These are phyloP conservation scores for Penicillium macrosclerotiorum DNA, from an alignment of 495 filamentous ascomycete species.

Conservation along the genomic window DNA sequence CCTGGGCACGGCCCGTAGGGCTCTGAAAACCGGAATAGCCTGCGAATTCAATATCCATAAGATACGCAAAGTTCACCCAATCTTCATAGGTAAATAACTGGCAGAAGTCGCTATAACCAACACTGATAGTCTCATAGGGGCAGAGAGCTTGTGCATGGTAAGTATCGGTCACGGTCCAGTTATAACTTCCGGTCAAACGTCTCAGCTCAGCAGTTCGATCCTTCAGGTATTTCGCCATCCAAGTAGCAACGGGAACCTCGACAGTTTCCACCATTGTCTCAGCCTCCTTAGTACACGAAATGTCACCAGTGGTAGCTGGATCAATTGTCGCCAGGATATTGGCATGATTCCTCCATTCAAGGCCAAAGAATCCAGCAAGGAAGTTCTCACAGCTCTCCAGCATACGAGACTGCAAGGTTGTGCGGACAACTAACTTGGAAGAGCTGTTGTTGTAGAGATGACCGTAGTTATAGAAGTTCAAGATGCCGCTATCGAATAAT, in stretches of 20 bases:
- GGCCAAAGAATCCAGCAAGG: conserved; percentile 56
- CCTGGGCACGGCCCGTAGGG: conserved; percentile 55
- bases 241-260: conserved; percentile 19
- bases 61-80: conserved; percentile 50
- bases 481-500: conserved; percentile 48
- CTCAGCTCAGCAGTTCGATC: conserved; percentile 49
- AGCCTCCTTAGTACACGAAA: conserved; percentile 36
- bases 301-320: conserved; percentile 32
- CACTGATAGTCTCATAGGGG: conserved; percentile 57
- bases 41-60: conserved; percentile 55
- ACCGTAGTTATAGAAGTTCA: conserved; percentile 61
- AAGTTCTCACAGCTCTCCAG: conserved; percentile 46
- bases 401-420: conserved; percentile 57
- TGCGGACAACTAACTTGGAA: conserved; percentile 61
- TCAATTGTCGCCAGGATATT: conserved; percentile 53
- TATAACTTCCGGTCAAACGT: conserved; percentile 40
- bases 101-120: conserved; percentile 57
- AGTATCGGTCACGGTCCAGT: conserved; percentile 49
- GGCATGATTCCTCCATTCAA: conserved; percentile 54
- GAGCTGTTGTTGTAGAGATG: conserved; percentile 53
- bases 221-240: conserved; percentile 43
- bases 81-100: conserved; percentile 49
- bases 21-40: conserved; percentile 52
- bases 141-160: conserved; percentile 57
- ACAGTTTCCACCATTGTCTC: conserved; percentile 4